A percentile compares a stretch with the other conserved stretches of the same genome.
Conservation (phyloP, 2,329 filamentous ascomycete genomes). For the Talaromyces sp. region DNA sequence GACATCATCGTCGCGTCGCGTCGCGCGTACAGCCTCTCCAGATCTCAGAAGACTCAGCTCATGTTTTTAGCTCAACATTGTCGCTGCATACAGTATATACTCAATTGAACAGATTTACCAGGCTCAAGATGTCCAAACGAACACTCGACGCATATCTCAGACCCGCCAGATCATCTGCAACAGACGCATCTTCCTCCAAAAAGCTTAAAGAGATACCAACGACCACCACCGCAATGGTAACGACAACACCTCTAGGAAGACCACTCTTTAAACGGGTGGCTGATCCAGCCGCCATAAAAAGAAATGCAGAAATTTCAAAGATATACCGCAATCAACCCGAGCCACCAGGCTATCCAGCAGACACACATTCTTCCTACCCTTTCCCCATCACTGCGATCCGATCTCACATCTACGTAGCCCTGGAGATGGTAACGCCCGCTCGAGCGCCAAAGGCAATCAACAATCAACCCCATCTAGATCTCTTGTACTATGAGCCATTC, state of each 20-base stretch:
- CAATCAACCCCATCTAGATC: constrained; percentile 64
- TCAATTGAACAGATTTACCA: neutral
- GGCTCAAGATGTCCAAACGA: constrained; percentile 45
- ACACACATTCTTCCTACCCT: constrained; percentile 48
- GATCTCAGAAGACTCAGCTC: neutral
- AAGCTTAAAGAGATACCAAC: constrained; percentile 24
- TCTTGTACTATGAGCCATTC: constrained; percentile 72
- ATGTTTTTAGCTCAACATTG: neutral
- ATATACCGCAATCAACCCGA: neutral
- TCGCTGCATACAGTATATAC: neutral
- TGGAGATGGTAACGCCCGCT: constrained; percentile 40
- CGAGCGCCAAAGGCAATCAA: constrained; percentile 54
- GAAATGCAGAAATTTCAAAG: neutral
- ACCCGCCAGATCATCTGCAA: constrained; percentile 39
- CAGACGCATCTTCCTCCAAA: constrained; percentile 29
- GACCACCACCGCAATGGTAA: constrained; percentile 5
- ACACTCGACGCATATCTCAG: constrained; percentile 67
- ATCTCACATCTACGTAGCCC: constrained; percentile 27
- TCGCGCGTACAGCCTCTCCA: neutral
- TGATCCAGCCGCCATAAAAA: neutral
- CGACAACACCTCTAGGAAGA: too few relatives aligned
- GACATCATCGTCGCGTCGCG: constrained; percentile 2
- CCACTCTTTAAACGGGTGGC: too few relatives aligned
- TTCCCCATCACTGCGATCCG: constrained; percentile 49
- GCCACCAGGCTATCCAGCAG: constrained; percentile 22